These are phyloP conservation scores for Zygoascus ofunaensis DNA, from an alignment of 805 yeast genomes.

Conservation along the genomic window DNA sequence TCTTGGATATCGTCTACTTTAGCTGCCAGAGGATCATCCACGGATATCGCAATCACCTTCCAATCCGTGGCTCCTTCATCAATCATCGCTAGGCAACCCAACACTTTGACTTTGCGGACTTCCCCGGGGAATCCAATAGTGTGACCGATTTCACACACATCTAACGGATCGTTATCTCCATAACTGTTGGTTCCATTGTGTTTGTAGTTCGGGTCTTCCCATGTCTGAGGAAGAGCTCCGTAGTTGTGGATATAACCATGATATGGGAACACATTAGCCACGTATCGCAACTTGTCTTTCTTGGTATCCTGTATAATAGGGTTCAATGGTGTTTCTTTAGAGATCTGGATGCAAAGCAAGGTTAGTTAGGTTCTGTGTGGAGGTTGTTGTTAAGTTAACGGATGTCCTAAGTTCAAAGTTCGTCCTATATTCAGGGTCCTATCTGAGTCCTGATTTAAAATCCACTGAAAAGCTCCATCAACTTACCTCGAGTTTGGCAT, in stretches of 20 bases:
- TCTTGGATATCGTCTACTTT: conserved; percentile 56
- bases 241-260: conserved; percentile 82
- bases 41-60: conserved; percentile 71
- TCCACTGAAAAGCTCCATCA: too few relatives aligned
- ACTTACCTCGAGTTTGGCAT: conserved; percentile 61
- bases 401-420: too few relatives aligned
- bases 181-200: conserved; percentile 39
- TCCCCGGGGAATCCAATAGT: conserved; percentile 51
- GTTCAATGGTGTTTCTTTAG: conserved; percentile 47
- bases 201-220: conserved; percentile 82
- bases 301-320: conserved; percentile 76
- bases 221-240: conserved; percentile 57
- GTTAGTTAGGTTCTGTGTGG: not conserved
- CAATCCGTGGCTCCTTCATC: conserved; percentile 98
- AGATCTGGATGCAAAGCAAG: conserved; percentile 13
- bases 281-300: conserved; percentile 66
- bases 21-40: conserved; percentile 54
- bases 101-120: conserved; percentile 79
- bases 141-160: conserved; percentile 83
- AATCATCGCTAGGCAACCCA: conserved; percentile 89
- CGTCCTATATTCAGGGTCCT: too few relatives aligned
- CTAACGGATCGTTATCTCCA: conserved; percentile 95
- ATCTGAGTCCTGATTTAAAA: not conserved
- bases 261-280: conserved; percentile 70
- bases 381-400: too few relatives aligned